Base-by-base conservation (phyloP, 495 filamentous ascomycete genomes). In the Cenococcum geophilum region DNA sequence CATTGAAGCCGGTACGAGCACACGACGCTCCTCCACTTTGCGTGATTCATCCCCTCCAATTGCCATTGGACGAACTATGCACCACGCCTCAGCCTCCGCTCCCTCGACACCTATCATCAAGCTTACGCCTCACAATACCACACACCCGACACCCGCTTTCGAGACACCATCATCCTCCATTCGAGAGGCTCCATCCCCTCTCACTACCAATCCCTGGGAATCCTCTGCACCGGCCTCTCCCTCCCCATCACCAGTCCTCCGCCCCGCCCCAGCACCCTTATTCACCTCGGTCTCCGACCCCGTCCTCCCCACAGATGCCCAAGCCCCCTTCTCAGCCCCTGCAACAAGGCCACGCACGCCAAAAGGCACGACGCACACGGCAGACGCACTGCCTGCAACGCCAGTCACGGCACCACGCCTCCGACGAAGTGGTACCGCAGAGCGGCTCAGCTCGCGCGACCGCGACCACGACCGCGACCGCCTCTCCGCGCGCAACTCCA, bases 301-400 rank as follows among this genome's bases (percentile, higher is more conserved):
- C 36, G 22, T 70, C 27, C 59, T 70, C 12, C 67, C 69, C 5
- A 61, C 65, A 12, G 65, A 62, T 60, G 27, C 59, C 55, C 55
- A 60, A 5, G 18, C 45, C 20, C 18, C 21, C 1, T 57, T 55
- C 36, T 34, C 55, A 27, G 60, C 10, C 43, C 61, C 60, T n/a
- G 57, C 55, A 14, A 45, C 62, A 1, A 18, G 40, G 1, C 65
- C 65, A 4, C 51, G 57, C 27, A 68, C 66, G 1, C 66, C 66
- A 11, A 53, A 62, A 10, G 55, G 47, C 18, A 51, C 37, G 9
- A 61, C 65, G 12, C 58, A 68, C 16, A 54, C 45, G 36, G 20
- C 60, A 16, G 54, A 54, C 16, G 42, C 55, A 1, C 57, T 61
- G 25, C 54, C 50, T 20, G 58, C 49, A 37, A 61, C 45, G 42